phyloP scores from a whole-genome alignment of 179 eudicot species.

The Camellia oleifera region DNA sequence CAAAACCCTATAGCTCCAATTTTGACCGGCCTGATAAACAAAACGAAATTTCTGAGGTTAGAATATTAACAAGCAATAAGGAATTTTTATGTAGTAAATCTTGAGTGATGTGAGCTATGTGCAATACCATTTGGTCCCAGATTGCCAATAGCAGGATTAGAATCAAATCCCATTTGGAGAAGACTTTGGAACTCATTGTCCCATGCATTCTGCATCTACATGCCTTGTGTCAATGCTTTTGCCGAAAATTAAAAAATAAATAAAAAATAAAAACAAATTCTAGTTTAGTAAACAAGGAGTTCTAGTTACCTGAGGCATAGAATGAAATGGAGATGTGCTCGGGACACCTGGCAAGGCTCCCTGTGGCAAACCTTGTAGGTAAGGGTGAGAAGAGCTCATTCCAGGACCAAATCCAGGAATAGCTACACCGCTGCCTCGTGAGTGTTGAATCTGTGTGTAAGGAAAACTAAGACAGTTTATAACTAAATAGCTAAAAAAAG shows the following conservation, averaged over 20 bases:
- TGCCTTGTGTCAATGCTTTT: slow-evolving; percentile 1
- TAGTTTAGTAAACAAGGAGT: neutral
- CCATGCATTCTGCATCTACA: slow-evolving; percentile 56
- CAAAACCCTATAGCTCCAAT: slow-evolving; percentile 34
- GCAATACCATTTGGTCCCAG: slow-evolving; percentile 52
- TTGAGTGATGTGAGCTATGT: neutral
- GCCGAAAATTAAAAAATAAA: too few relatives aligned
- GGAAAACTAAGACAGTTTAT: neutral
- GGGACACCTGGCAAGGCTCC: slow-evolving; percentile 46
- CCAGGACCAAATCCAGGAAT: slow-evolving; percentile 61
- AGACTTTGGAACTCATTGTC: slow-evolving; percentile 73
- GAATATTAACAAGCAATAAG: too few relatives aligned
- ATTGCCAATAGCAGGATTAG: slow-evolving; percentile 32
- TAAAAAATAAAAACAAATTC: too few relatives aligned
- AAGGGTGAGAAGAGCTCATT: slow-evolving; percentile 54
- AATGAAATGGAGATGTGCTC: slow-evolving; percentile 52
- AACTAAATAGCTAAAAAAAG: too few relatives aligned
- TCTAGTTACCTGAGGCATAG: slow-evolving; percentile 64
- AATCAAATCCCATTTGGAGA: slow-evolving; percentile 69
- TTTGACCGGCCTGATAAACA: slow-evolving; percentile 34
- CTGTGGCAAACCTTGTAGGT: slow-evolving; percentile 45
- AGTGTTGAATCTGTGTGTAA: slow-evolving; percentile 42
- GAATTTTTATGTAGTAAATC: neutral
- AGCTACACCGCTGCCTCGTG: slow-evolving; percentile 40
- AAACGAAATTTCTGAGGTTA: too few relatives aligned